Percentiles rank a stretch among this genome's conserved stretches.
Conservation (phyloP, 805 yeast genomes). For the Blastobotrys americana region DNA sequence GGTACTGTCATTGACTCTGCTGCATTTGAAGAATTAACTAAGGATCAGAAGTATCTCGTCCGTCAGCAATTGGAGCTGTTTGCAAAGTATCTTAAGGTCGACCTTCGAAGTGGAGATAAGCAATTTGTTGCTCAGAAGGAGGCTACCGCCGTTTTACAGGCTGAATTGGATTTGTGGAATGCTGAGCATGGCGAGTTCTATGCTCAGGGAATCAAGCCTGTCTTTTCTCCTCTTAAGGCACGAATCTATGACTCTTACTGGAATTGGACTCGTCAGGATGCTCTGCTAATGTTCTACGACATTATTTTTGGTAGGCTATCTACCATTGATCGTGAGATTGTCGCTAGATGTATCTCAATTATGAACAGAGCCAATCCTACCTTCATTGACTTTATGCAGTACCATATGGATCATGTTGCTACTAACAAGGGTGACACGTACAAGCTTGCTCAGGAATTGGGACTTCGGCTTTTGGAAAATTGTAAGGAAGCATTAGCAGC, state of each 20-base stretch:
- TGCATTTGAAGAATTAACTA: slow-evolving; percentile 76
- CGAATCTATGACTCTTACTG: slow-evolving; percentile 96
- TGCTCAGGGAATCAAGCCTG: slow-evolving; percentile 84
- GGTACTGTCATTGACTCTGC: slow-evolving; percentile 92
- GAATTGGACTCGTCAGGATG: slow-evolving; percentile 99
- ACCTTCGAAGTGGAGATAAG: slow-evolving; percentile 85
- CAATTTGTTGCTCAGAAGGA: slow-evolving; percentile 75
- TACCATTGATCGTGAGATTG: slow-evolving; percentile 91
- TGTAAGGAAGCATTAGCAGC: slow-evolving; percentile 76
- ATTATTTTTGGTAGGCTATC: slow-evolving; percentile 90
- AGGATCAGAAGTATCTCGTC: slow-evolving; percentile 63
- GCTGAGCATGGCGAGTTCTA: slow-evolving; percentile 90
- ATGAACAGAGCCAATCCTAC: slow-evolving; percentile 97
- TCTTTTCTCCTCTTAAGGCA: slow-evolving; percentile 86
- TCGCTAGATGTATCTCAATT: slow-evolving; percentile 90
- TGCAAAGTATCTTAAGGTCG: slow-evolving; percentile 91
- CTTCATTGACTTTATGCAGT: slow-evolving; percentile 93
- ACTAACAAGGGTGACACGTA: slow-evolving; percentile 87
- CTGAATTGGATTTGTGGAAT: slow-evolving; percentile 86
- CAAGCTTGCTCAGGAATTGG: slow-evolving; percentile 79
- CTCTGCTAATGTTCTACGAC: slow-evolving; percentile 86
- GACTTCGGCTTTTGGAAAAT: slow-evolving; percentile 90
- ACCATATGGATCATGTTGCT: slow-evolving; percentile 78
- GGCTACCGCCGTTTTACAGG: slow-evolving; percentile 74
- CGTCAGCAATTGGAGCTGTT: slow-evolving; percentile 81